Evolutionary conservation across 805 yeast genomes (phyloP).

Genomic region (Ogataea paraovalis): DNA sequence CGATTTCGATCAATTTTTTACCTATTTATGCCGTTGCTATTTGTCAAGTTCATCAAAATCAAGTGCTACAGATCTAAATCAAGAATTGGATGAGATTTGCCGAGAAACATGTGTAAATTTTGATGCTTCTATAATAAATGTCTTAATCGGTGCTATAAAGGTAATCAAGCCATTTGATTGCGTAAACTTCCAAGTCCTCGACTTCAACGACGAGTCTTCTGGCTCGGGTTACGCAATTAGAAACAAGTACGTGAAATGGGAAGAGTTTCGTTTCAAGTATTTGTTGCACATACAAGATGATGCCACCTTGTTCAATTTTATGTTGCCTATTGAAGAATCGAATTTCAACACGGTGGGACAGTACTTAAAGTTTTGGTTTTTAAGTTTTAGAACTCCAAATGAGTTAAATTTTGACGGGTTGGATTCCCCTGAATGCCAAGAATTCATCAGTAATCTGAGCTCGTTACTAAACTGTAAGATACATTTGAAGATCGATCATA

Average conservation of each 20-base stretch:
- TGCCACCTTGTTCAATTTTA: slow-evolving; percentile 16
- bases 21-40: neutral
- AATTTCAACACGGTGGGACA: slow-evolving; percentile 9
- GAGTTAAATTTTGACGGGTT: slow-evolving; percentile 16
- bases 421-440: slow-evolving; percentile 11
- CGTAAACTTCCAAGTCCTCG: slow-evolving; percentile 16
- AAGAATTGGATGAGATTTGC: neutral
- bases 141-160: neutral
- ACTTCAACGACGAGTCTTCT: slow-evolving; percentile 13
- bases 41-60: neutral
- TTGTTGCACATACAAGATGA: slow-evolving; percentile 17
- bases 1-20: neutral
- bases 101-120: neutral
- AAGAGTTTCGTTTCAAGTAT: slow-evolving; percentile 13
- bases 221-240: slow-evolving; percentile 13
- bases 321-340: slow-evolving; percentile 16
- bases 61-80: neutral
- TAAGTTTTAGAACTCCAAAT: slow-evolving; percentile 14
- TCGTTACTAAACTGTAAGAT: slow-evolving; percentile 6
- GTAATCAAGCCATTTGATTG: slow-evolving; percentile 14
- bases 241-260: slow-evolving; percentile 6
- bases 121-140: neutral
- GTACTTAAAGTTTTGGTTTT: slow-evolving; percentile 15
- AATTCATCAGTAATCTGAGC: slow-evolving; percentile 9
- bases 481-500: slow-evolving; percentile 9